These are phyloP conservation scores for Trichomonas gallinae DNA, from an alignment of 208 protist species.

Conservation along the genomic window DNA sequence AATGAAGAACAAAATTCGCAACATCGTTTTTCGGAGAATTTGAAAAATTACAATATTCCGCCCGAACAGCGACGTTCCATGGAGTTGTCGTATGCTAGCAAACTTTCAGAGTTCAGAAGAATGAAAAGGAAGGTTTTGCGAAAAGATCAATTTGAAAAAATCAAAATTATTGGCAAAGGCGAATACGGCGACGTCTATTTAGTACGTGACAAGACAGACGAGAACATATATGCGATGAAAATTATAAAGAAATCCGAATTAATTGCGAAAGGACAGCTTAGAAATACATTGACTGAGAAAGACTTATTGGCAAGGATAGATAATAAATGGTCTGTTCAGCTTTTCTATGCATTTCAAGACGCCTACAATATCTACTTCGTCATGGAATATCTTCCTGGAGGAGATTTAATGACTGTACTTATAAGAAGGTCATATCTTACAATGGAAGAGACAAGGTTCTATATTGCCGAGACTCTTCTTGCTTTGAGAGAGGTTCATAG, in stretches of 20 bases:
- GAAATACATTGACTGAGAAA: constrained; percentile 42
- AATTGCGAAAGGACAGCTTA: constrained; percentile 3
- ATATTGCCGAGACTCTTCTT: constrained; percentile 51
- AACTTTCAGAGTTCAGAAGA: background rate
- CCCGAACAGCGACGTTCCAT: background rate
- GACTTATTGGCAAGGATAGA: constrained; percentile 39
- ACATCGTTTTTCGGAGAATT: background rate
- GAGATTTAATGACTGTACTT: constrained; percentile 55
- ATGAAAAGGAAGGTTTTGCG: background rate
- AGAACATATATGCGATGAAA: constrained; percentile 20
- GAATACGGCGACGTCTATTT: background rate
- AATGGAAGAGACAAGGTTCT: constrained; percentile 50
- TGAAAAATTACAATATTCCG: background rate
- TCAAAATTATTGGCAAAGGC: background rate
- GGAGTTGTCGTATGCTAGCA: background rate
- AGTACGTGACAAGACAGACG: background rate
- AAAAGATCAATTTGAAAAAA: background rate
- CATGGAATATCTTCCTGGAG: constrained; percentile 60
- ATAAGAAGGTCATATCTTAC: constrained; percentile 49
- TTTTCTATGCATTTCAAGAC: constrained; percentile 55
- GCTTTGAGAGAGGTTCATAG: constrained; percentile 49
- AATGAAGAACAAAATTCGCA: background rate
- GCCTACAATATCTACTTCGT: constrained; percentile 51
- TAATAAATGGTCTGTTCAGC: constrained; percentile 47
- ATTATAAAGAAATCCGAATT: background rate